These are phyloP conservation scores for Corinectria fuckeliana DNA, from an alignment of 2,329 filamentous ascomycete genomes.

Conservation along the genomic window DNA sequence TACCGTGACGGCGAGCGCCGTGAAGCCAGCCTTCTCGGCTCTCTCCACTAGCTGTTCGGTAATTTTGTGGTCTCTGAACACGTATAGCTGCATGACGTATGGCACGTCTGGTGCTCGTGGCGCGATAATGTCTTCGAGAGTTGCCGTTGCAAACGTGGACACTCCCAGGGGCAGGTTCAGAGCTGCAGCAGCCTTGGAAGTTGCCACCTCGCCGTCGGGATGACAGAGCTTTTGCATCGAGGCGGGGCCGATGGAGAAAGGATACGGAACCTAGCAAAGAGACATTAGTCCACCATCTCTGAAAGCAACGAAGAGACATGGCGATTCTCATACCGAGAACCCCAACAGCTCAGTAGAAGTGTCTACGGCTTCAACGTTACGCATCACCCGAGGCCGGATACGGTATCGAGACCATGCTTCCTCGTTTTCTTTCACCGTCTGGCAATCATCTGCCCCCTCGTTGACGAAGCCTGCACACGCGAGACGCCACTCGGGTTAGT, in stretches of 20 bases:
- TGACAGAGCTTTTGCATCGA: constrained; percentile 19
- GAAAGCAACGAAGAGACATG: not conserved
- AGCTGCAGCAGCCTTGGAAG: constrained; percentile 13
- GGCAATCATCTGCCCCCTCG: constrained; percentile 17
- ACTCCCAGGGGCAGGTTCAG: constrained; percentile 6
- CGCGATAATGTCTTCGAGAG: constrained; percentile 12
- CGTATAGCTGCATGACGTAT: constrained; percentile 14
- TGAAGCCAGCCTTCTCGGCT: constrained; percentile 8
- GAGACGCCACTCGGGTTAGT: not conserved
- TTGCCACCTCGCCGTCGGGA: constrained; percentile 10
- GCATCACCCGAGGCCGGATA: constrained; percentile 13
- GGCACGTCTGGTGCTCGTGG: not conserved
- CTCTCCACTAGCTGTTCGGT: constrained; percentile 12
- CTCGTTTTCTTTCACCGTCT: constrained; percentile 13
- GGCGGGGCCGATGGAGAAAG: constrained; percentile 15
- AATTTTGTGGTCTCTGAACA: constrained; percentile 7
- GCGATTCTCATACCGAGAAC: not conserved
- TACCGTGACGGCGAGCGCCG: constrained; percentile 6
- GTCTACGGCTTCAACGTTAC: constrained; percentile 8
- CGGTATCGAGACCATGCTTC: constrained; percentile 13
- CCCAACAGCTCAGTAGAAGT: constrained; percentile 10
- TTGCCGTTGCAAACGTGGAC: constrained; percentile 13
- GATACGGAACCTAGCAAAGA: constrained; percentile 2
- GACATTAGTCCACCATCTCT: not conserved
- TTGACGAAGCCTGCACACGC: constrained; percentile 8